Base-by-base conservation (phyloP, 225 moss, liverwort and hornwort genomes). In the Ulota crispa region DNA sequence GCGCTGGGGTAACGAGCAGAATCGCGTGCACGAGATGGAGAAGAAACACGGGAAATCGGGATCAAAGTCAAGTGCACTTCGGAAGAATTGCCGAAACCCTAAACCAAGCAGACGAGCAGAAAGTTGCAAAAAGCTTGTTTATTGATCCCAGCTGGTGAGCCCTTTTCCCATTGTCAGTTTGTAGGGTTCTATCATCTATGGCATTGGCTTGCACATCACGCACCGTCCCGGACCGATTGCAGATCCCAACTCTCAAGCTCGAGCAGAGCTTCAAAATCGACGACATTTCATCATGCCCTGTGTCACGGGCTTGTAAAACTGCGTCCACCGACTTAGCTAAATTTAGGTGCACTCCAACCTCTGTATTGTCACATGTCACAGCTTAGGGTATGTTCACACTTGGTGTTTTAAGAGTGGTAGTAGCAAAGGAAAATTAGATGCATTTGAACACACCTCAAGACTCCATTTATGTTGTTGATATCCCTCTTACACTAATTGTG, bases 1-100 rank as follows among this genome's bases (percentile, higher is more conserved):
- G 85, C 21, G 81, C 13, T 87, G 85, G 85, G 76, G 76, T 13
- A 83, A 85, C 62, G 85, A 87, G 76, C 41, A 76, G 62, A 90
- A 79, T 47, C 77, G 64, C 9, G 70, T 70, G 56, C 53, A 34
- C 67, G 87, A 81, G 23, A 62, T 86, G 77, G 90, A 86, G 64
- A 85, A 80, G 80, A 83, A 52, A 50, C 59, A 19, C 28, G 70
- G 31, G 42, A 83, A 83, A 31, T 6, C 41, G 24, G 23, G 19
- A 72, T 47, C 74, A 1, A 78, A 50, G 63, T 50, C 59, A 36
- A 67, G 39, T n/a, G 24, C 45, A 8, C 2, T 26, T 50, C 76
- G 56, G 11, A 70, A 67, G 43, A 68, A 43, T 10, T 55, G 63
- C 37, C 68, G 69, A 69, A 37, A 32, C 34, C 57, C 16, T 0